Percentiles rank a stretch among this genome's conserved stretches.
Evolutionary conservation across 208 protist genomes (phyloP).

Genomic region (Spironucleus salmonicida): DNA sequence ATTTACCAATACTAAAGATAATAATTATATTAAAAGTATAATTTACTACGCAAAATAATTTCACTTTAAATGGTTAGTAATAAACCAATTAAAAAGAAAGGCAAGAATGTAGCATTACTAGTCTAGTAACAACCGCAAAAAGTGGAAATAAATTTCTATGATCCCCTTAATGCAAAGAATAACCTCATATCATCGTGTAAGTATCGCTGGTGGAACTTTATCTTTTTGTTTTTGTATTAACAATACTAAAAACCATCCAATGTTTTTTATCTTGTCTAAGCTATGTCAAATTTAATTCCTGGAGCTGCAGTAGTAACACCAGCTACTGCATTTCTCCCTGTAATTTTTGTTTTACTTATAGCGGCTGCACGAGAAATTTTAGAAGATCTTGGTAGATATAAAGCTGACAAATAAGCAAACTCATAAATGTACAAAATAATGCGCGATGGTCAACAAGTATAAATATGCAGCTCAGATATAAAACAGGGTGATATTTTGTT

Average conservation of each 20-base stretch:
- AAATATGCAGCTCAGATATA: constrained; percentile 55
- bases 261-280: neutral
- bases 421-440: neutral
- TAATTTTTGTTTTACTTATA: constrained; percentile 1
- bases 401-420: neutral
- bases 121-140: too few species aligned
- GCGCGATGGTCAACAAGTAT: neutral
- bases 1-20: too few species aligned
- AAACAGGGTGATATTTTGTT: constrained; percentile 74
- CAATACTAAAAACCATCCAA: constrained; percentile 15
- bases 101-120: too few species aligned
- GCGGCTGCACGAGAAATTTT: constrained; percentile 14
- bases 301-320: neutral
- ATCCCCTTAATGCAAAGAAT: neutral
- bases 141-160: constrained; percentile 6
- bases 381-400: neutral
- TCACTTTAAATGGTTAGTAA: too few species aligned
- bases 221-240: constrained; percentile 14
- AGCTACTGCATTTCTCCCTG: neutral
- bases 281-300: neutral
- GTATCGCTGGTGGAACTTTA: constrained; percentile 13
- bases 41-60: too few species aligned
- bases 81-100: too few species aligned
- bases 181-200: neutral
- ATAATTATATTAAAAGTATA: too few species aligned